Evolutionary conservation across 345 rosid species (phyloP).

Genomic region (Populus pruinosa): DNA sequence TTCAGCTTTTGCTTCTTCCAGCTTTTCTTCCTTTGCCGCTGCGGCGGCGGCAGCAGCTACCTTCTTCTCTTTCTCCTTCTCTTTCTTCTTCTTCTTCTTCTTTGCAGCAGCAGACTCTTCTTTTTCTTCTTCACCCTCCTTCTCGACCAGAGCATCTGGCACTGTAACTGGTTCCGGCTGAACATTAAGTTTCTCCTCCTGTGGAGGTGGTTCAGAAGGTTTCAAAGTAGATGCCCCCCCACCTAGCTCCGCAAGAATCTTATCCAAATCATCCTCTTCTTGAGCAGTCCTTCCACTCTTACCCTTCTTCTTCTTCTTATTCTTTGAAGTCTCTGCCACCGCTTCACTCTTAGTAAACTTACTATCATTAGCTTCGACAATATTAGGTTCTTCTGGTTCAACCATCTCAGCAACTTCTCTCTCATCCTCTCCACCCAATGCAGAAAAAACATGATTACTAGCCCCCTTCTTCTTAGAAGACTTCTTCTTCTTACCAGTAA

Average conservation of each 20-base stretch:
- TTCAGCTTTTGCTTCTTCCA: slow-evolving; percentile 47
- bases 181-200: slow-evolving; percentile 49
- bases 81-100: slow-evolving; percentile 88
- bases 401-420: slow-evolving; percentile 25
- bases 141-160: slow-evolving; percentile 44
- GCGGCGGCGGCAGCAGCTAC: slow-evolving; percentile 41
- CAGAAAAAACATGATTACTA: slow-evolving; percentile 31
- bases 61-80: slow-evolving; percentile 73
- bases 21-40: slow-evolving; percentile 48
- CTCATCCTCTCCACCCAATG: slow-evolving; percentile 31
- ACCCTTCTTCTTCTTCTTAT: slow-evolving; percentile 74
- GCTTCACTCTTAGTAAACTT: slow-evolving; percentile 43
- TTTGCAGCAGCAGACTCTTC: slow-evolving; percentile 78
- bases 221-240: slow-evolving; percentile 41
- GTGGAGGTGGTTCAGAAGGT: slow-evolving; percentile 34
- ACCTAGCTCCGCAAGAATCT: slow-evolving; percentile 88
- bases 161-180: slow-evolving; percentile 44
- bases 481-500: slow-evolving; percentile 71
- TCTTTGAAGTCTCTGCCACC: slow-evolving; percentile 61
- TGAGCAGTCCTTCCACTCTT: slow-evolving; percentile 86
- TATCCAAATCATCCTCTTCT: slow-evolving; percentile 95
- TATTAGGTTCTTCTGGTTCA: slow-evolving; percentile 14
- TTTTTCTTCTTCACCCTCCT: slow-evolving; percentile 71
- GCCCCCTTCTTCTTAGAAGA: slow-evolving; percentile 66
- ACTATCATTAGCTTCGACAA: slow-evolving; percentile 22